These are phyloP conservation scores for Fonsecaea erecta DNA, from an alignment of 2,329 filamentous ascomycete genomes.

Conservation along the genomic window DNA sequence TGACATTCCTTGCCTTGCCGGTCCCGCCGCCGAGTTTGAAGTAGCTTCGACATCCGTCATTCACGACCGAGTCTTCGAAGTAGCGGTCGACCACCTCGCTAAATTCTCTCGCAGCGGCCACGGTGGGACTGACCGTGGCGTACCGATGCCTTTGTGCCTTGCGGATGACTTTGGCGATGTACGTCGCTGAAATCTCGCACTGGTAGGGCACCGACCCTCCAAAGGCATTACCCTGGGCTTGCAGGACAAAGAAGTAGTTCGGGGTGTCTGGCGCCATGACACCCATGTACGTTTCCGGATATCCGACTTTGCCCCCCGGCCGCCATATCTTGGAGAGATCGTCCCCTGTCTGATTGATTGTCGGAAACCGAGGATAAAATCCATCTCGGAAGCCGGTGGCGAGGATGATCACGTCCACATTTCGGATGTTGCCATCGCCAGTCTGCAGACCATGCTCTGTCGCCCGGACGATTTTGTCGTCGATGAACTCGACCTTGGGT, in stretches of 20 bases:
- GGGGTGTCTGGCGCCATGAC: slow-evolving; percentile 41
- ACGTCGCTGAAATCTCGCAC: slow-evolving; percentile 14
- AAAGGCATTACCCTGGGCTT: slow-evolving; percentile 40
- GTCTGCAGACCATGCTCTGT: slow-evolving; percentile 39
- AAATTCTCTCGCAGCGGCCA: slow-evolving; percentile 10
- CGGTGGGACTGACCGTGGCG: not conserved
- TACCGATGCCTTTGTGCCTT: slow-evolving; percentile 13
- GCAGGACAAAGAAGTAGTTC: slow-evolving; percentile 41
- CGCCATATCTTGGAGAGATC: slow-evolving; percentile 42
- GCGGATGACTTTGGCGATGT: slow-evolving; percentile 17
- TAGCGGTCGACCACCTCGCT: slow-evolving; percentile 8
- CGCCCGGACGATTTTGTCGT: slow-evolving; percentile 26
- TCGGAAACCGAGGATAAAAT: slow-evolving; percentile 42
- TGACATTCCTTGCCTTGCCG: slow-evolving; percentile 10
- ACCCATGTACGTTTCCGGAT: slow-evolving; percentile 43
- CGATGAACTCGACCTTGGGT: slow-evolving; percentile 35
- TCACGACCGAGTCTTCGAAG: slow-evolving; percentile 8
- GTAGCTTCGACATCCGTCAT: slow-evolving; percentile 6
- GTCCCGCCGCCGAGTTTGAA: not conserved
- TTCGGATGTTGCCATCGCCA: slow-evolving; percentile 41
- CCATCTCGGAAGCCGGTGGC: slow-evolving; percentile 45
- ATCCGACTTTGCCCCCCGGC: slow-evolving; percentile 23
- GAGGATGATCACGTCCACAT: slow-evolving; percentile 43
- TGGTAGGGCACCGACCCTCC: slow-evolving; percentile 27
- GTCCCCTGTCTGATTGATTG: slow-evolving; percentile 39